These are phyloP conservation scores for Podospora australis DNA, from an alignment of 495 filamentous ascomycete species.

Conservation along the genomic window DNA sequence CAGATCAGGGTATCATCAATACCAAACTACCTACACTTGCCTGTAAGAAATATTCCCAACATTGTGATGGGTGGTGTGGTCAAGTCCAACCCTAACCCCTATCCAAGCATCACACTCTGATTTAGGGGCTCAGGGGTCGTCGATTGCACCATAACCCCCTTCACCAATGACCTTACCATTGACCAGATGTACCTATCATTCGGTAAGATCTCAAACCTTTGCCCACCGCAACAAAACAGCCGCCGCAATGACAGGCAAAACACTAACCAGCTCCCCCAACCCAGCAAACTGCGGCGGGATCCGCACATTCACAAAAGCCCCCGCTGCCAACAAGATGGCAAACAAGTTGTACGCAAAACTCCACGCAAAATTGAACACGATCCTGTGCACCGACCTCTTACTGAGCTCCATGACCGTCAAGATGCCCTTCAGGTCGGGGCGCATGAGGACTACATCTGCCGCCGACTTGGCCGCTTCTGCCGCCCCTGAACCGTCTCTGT, in stretches of 20 bases:
- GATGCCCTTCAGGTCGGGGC: slow-evolving; percentile 49
- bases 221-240: slow-evolving; percentile 26
- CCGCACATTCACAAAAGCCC: slow-evolving; percentile 55
- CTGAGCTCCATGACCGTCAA: slow-evolving; percentile 55
- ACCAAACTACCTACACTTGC: no score
- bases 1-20: no score
- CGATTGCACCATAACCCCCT: no score
- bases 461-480: slow-evolving; percentile 61
- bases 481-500: slow-evolving; percentile 49
- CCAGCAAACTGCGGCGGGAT: slow-evolving; percentile 72
- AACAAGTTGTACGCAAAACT: slow-evolving; percentile 66
- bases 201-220: no score
- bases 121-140: no score
- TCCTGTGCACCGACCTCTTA: slow-evolving; percentile 44
- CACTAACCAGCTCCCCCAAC: slow-evolving; percentile 70
- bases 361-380: slow-evolving; percentile 70
- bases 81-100: no score
- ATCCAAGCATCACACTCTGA: no score
- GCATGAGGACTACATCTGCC: slow-evolving; percentile 63
- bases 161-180: no score
- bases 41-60: no score
- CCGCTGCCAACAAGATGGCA: slow-evolving; percentile 63
- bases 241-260: slow-evolving; percentile 63
- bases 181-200: no score
- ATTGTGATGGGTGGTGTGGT: no score